phyloP scores from a whole-genome alignment of 768 basidiomycete genomes.

The Chalciporus pseudorubinellus region DNA sequence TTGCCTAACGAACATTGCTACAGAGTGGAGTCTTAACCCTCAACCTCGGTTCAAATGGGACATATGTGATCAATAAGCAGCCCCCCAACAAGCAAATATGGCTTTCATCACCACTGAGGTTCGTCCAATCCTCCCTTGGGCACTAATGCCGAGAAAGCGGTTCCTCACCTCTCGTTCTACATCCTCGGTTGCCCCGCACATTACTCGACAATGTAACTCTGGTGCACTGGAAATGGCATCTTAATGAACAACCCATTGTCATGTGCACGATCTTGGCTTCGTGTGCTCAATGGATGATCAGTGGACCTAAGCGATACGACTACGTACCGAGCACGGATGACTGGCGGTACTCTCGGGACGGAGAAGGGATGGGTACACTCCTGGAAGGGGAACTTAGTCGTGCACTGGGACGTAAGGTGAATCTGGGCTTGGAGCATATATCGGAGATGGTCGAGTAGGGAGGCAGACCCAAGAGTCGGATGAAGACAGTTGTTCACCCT shows the following conservation, averaged over 20 bases:
- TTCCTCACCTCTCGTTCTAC: slow-evolving; percentile 4
- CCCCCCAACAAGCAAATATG: slow-evolving; percentile 97
- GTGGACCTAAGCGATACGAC: slow-evolving; percentile 93
- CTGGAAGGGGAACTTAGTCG: slow-evolving; percentile 67
- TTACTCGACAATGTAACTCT: background rate
- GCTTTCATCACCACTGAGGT: slow-evolving; percentile 90
- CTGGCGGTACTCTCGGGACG: slow-evolving; percentile 81
- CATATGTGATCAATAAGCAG: slow-evolving; percentile 96
- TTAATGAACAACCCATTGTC: background rate
- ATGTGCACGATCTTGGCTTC: background rate
- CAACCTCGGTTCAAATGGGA: slow-evolving; percentile 69
- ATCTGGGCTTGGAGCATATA: slow-evolving; percentile 29
- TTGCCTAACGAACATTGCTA: slow-evolving; percentile 11
- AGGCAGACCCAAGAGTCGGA: no score
- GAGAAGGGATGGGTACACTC: slow-evolving; percentile 53
- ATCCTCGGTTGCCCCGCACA: background rate
- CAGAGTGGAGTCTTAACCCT: slow-evolving; percentile 93
- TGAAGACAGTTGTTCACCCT: background rate
- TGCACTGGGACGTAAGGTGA: slow-evolving; percentile 36
- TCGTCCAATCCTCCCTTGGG: slow-evolving; percentile 16
- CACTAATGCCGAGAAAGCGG: background rate
- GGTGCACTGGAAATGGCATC: background rate
- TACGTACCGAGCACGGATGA: slow-evolving; percentile 51
- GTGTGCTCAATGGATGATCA: slow-evolving; percentile 30
- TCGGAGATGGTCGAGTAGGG: slow-evolving; percentile 23